Evolutionary conservation across 768 basidiomycete species (phyloP).

Genomic region (Candolleomyces aberdarensis): DNA sequence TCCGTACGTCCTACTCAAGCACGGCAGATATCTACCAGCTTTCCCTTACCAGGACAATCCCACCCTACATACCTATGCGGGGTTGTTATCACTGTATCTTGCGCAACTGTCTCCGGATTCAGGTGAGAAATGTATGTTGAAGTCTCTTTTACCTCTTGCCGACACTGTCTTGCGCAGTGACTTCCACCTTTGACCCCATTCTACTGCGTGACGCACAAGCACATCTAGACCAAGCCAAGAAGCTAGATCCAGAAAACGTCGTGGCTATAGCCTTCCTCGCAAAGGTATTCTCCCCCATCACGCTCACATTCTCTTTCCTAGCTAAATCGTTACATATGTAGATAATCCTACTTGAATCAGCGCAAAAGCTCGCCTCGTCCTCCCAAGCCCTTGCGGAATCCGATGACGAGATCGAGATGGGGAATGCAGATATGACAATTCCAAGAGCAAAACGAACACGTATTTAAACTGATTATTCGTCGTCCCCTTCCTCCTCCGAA

Average conservation of each 20-base stretch:
- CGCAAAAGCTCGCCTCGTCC: background rate
- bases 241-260: slow-evolving; percentile 54
- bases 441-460: slow-evolving; percentile 35
- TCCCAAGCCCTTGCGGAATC: background rate
- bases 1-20: slow-evolving; percentile 6
- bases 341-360: background rate
- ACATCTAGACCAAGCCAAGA: slow-evolving; percentile 62
- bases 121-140: slow-evolving; percentile 15
- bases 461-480: slow-evolving; percentile 4
- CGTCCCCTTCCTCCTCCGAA: slow-evolving; percentile 52
- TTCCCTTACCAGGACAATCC: slow-evolving; percentile 86
- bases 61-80: slow-evolving; percentile 79
- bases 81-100: slow-evolving; percentile 65
- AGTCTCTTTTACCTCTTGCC: background rate
- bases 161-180: background rate
- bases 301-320: background rate
- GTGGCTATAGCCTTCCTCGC: slow-evolving; percentile 52
- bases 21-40: slow-evolving; percentile 73
- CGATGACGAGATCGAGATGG: slow-evolving; percentile 19
- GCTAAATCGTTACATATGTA: background rate
- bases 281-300: slow-evolving; percentile 34
- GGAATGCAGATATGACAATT: slow-evolving; percentile 16
- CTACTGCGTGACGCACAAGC: slow-evolving; percentile 54
- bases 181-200: slow-evolving; percentile 24
- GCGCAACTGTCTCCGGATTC: slow-evolving; percentile 31